Evolutionary conservation across 352 stramenopile species (phyloP).

Genomic region (Globisporangium middletonii): DNA sequence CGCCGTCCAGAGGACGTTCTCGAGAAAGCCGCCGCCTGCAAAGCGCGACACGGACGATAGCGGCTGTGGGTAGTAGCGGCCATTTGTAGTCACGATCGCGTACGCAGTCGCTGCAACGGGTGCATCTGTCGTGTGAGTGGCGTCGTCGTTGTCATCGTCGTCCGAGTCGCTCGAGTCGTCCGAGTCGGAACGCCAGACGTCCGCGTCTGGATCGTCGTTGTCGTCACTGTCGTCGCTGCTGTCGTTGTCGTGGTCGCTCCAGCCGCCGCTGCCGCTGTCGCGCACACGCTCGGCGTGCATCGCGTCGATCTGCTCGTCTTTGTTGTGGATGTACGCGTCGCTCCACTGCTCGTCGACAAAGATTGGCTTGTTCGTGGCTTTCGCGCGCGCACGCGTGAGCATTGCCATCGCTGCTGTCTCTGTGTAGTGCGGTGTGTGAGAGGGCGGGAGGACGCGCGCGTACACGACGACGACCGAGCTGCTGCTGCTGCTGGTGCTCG

Average conservation of each 20-base stretch:
- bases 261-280: constrained; percentile 31
- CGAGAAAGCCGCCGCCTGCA: constrained; percentile 23
- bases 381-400: constrained; percentile 66
- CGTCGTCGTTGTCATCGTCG: constrained; percentile 6
- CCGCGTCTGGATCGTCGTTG: constrained; percentile 13
- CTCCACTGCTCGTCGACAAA: constrained; percentile 84
- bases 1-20: constrained; percentile 60
- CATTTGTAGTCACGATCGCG: constrained; percentile 15
- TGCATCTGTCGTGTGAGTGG: not conserved
- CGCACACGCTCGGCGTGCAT: constrained; percentile 44
- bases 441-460: not conserved
- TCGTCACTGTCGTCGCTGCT: constrained; percentile 32
- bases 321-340: constrained; percentile 75
- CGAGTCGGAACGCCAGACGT: constrained; percentile 16
- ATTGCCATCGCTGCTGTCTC: constrained; percentile 16
- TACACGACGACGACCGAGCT: too few relatives aligned
- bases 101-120: constrained; percentile 6
- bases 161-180: constrained; percentile 12
- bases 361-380: constrained; percentile 54
- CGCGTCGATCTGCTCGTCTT: constrained; percentile 81
- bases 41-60: constrained; percentile 20
- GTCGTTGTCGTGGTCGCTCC: constrained; percentile 24
- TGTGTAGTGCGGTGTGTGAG: too few relatives aligned
- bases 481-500: too few relatives aligned
- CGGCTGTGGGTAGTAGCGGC: too few relatives aligned